Base-by-base conservation (phyloP, 1,284 basidiomycete genomes). In the Flammula alnicola region DNA sequence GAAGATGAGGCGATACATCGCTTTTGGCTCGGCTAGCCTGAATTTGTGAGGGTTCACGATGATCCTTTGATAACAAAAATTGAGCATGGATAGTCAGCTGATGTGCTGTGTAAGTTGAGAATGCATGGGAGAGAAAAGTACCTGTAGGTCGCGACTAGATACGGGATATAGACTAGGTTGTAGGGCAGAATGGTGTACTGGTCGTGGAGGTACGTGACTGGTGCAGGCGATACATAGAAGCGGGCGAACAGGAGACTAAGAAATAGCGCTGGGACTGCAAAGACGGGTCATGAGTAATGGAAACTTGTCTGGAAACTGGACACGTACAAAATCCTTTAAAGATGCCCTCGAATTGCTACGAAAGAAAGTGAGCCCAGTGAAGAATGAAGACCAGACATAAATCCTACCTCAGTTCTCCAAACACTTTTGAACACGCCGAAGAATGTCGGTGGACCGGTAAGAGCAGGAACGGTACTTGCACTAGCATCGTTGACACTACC, bases 261-360 rank as follows among this genome's bases (percentile, higher is more conserved):
- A 19, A 43, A 20, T n/a, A 54, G n/a, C 22, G 40, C 47, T 10
- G 47, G 47, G 11, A 54, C 52, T 54, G 27, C 2, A 25, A 33
- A 33, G 27, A 16, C 0, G 8, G 10, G 26, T 12, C 8, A 5
- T 30, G 19, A 19, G 23, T 37, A 31, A n/a, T 30, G 10, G 16
- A 23, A 17, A 7, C 11, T 14, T 17, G 5, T 16, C 17, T 40
- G 7, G 0, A 14, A 16, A 17, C 27, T 12, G 8, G 31, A 27
- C 20, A 26, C 52, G 9, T 27, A 54, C 52, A 36, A 25, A 51
- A 44, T 20, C 53, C 53, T 39, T 46, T 50, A 27, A 55, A 45
- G 31, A 46, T 9, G 16, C 53, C 53, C 25, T 51, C 49, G 20
- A 51, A 25, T 23, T 51, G 41, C 48, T 54, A 16, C 16, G 11